These are phyloP conservation scores for Cutaneotrichosporon sp. DNA, from an alignment of 1,284 basidiomycete species.

Conservation along the genomic window DNA sequence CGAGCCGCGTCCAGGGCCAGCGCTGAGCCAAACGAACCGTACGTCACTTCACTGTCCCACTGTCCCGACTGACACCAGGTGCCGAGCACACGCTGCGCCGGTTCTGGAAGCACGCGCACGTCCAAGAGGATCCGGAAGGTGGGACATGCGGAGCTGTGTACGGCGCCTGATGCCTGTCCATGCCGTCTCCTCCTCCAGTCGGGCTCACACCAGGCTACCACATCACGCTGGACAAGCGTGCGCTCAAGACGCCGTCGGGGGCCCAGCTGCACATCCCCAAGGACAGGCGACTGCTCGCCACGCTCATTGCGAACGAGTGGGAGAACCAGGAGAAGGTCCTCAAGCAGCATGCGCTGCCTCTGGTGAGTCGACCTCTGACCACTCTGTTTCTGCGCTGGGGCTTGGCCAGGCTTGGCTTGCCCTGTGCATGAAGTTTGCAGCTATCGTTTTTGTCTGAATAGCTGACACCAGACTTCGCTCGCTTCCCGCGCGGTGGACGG, in stretches of 20 bases:
- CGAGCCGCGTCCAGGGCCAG: constrained; percentile 26
- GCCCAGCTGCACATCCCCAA: constrained; percentile 66
- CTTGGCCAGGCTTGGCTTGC: no score
- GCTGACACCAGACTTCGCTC: constrained; percentile 67
- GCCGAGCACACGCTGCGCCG: constrained; percentile 77
- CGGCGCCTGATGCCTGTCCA: neutral
- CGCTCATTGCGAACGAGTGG: constrained; percentile 91
- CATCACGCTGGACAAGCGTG: constrained; percentile 76
- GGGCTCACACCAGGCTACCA: constrained; percentile 51
- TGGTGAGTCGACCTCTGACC: constrained; percentile 59
- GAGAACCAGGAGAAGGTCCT: constrained; percentile 80
- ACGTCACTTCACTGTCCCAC: constrained; percentile 3
- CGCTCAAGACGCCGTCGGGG: constrained; percentile 82
- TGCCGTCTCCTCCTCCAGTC: neutral
- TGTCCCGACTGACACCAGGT: constrained; percentile 52
- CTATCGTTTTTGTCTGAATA: neutral
- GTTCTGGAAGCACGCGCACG: constrained; percentile 83
- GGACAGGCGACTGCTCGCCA: constrained; percentile 67
- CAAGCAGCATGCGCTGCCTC: constrained; percentile 85
- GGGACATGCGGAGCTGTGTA: neutral
- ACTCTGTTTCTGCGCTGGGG: neutral
- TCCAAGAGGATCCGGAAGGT: constrained; percentile 58
- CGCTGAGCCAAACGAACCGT: constrained; percentile 40
- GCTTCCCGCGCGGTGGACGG: constrained; percentile 83
- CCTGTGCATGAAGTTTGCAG: no score